phyloP scores from a whole-genome alignment of 192 early-diverging fungal genomes.

The Coemansia furcata region DNA sequence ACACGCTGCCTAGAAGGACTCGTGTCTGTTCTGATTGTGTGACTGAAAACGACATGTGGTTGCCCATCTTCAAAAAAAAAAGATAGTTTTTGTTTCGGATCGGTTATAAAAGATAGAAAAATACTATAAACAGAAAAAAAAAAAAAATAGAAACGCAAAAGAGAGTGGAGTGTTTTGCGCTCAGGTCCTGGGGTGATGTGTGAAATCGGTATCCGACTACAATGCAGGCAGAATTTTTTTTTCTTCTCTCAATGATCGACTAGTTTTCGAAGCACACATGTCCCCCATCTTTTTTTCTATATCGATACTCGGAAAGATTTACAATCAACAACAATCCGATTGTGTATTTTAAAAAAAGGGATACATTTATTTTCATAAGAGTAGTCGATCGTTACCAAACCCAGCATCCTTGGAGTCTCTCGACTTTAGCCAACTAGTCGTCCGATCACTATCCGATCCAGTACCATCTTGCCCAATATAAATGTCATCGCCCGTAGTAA shows the following conservation, averaged over 20 bases:
- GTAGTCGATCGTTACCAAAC: background rate
- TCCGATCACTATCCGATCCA: background rate
- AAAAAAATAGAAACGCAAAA: background rate
- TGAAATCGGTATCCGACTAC: background rate
- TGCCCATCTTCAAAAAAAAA: slow-evolving; percentile 7
- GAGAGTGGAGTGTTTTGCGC: background rate
- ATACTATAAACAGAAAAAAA: background rate
- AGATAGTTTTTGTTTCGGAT: too few species aligned
- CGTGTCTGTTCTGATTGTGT: background rate
- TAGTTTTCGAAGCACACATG: too few species aligned
- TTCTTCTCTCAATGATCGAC: too few species aligned
- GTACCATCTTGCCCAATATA: background rate
- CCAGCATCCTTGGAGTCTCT: background rate
- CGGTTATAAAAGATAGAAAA: background rate
- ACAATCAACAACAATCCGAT: background rate
- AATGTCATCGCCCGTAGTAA: background rate
- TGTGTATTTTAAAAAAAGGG: background rate
- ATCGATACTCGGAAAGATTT: background rate
- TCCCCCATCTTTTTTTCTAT: too few species aligned
- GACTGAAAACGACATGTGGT: background rate
- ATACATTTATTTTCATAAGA: background rate
- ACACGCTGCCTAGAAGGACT: background rate
- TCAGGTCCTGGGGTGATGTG: background rate
- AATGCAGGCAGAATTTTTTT: background rate
- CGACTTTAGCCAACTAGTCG: background rate